Conservation (phyloP, 2,329 filamentous ascomycete species). For the Trichoderma guizhouense region DNA sequence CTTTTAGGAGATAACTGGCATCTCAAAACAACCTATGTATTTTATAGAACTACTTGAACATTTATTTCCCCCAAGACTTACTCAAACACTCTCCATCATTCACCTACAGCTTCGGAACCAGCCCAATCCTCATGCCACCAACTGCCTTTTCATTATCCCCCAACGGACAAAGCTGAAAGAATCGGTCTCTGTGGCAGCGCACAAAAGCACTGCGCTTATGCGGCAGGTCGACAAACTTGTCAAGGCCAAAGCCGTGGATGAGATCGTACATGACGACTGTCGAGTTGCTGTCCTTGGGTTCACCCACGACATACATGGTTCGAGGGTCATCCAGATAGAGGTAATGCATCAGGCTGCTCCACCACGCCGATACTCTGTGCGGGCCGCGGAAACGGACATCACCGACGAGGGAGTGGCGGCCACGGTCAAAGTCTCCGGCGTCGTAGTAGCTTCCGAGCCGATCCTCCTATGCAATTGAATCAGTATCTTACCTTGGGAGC, state of each 20-base stretch:
- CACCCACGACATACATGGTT: slow-evolving; percentile 58
- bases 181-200: slow-evolving; percentile 61
- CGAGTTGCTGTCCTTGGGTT: slow-evolving; percentile 68
- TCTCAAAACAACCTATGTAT: neutral
- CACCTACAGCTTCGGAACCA: slow-evolving; percentile 51
- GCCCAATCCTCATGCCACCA: slow-evolving; percentile 50
- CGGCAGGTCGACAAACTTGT: slow-evolving; percentile 69
- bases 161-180: slow-evolving; percentile 65
- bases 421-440: slow-evolving; percentile 55
- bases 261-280: slow-evolving; percentile 73
- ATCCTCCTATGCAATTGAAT: slow-evolving; percentile 45
- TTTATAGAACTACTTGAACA: neutral
- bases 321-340: slow-evolving; percentile 59
- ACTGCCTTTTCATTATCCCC: slow-evolving; percentile 54
- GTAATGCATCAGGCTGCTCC: slow-evolving; percentile 61
- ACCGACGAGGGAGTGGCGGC: slow-evolving; percentile 56
- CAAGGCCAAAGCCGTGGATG: slow-evolving; percentile 67
- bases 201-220: slow-evolving; percentile 69
- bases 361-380: slow-evolving; percentile 60
- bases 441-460: slow-evolving; percentile 55
- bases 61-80: neutral
- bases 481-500: neutral
- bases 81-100: neutral
- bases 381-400: slow-evolving; percentile 58
- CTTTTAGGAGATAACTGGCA: neutral